Base-by-base conservation (phyloP, 164 flowering plant species). In the Umbilicus rupestris region DNA sequence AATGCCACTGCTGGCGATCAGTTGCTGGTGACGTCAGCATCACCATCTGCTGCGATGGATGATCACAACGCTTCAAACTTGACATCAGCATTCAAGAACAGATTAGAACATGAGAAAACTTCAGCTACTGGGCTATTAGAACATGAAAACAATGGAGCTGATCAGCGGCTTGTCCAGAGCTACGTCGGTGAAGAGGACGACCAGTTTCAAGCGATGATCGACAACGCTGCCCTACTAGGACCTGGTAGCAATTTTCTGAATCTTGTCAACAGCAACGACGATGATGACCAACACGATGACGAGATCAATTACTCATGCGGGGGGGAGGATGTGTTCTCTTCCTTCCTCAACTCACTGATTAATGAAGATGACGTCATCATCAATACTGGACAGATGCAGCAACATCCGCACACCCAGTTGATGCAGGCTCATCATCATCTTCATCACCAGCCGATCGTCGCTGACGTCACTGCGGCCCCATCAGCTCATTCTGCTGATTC, bases 241-340 rank as follows among this genome's bases (percentile, higher is more conserved):
- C 60, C 29, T 55, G 60, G 33, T 26, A 55, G 14, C 33, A 55
- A 12, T 55, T 28, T 55, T 28, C 19, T 55, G 33, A 55, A 28
- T 33, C 33, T 31, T 24, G 29, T 2, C 63, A 59, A 26, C 3
- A 37, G 31, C 57, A 35, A 39, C 19, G 35, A 37, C 66, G 70
- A 17, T 11, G 39, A 64, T 16, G 52, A 49, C 20, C 69, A 70
- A 14, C 75, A 63, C 6, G 78, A 77, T 17, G 79, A 72, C 17
- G 79, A 77, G 39, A 44, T 67, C 29, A 75, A 72, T 39, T 73
- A 45, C 58, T 75, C 29, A 12, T 62, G 42, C 19, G 65, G 78
- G 67, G 46, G 64, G 9, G 86, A 83, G 4, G 88, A 84, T 50
- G 68, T 78, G 12, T 86, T 84, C 78, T 81, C 88, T 26, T 86